Evolutionary conservation across 192 early-diverging fungal genomes (phyloP).

Genomic region (Podila epigama): DNA sequence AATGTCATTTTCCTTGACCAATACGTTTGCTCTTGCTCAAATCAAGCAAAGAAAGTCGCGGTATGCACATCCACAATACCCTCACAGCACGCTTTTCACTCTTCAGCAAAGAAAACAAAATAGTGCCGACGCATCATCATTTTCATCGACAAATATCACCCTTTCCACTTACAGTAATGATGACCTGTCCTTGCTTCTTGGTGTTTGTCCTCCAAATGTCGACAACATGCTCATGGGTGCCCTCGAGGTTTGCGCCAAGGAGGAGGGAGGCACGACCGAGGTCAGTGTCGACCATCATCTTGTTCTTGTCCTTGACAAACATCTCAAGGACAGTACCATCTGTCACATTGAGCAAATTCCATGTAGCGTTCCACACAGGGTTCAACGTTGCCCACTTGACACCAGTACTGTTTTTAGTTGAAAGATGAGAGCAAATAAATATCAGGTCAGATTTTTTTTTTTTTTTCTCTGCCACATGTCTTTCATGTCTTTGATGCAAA

Average conservation of each 20-base stretch:
- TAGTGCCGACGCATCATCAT: neutral
- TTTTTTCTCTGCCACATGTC: neutral
- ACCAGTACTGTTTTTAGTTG: constrained; percentile 2
- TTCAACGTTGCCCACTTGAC: constrained; percentile 14
- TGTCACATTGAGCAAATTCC: constrained; percentile 5
- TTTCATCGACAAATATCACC: neutral
- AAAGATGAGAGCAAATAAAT: neutral
- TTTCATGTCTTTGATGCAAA: neutral
- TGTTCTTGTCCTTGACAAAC: constrained; percentile 22
- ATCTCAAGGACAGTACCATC: constrained; percentile 7
- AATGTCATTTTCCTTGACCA: too few species aligned
- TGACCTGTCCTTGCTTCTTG: neutral
- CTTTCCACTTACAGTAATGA: neutral
- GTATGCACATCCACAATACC: too few species aligned
- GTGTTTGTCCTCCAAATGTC: neutral
- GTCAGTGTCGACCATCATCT: constrained; percentile 20
- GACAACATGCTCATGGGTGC: constrained; percentile 6
- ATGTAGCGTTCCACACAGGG: constrained; percentile 14
- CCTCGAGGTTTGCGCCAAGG: constrained; percentile 3
- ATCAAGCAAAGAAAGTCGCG: too few species aligned
- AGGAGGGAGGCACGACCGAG: neutral
- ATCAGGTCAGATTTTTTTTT: neutral
- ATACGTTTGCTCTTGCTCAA: too few species aligned
- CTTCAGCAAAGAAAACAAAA: neutral
- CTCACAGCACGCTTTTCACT: too few species aligned